Conservation (phyloP, 805 yeast genomes). For the Candida railenensis region DNA sequence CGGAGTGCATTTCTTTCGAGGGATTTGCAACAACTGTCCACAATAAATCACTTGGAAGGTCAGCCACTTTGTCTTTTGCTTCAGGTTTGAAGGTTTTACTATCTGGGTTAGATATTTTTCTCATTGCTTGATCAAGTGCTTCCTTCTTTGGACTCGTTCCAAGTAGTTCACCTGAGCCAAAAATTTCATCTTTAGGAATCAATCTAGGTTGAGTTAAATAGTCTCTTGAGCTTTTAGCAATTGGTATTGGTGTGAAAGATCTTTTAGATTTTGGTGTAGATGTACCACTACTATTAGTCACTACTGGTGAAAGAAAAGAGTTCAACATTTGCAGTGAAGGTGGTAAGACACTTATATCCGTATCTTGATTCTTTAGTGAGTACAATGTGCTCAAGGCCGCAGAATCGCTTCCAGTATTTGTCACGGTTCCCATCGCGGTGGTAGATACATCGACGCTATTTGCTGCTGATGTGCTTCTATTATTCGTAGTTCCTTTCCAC, state of each 20-base stretch:
- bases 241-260: not conserved
- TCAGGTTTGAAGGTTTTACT: not conserved
- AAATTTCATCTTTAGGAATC: not conserved
- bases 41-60: constrained; percentile 11
- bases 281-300: not conserved
- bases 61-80: not conserved
- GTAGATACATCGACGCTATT: constrained; percentile 24
- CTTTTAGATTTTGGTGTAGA: not conserved
- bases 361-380: constrained; percentile 26
- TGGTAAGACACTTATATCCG: not conserved
- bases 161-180: constrained; percentile 17
- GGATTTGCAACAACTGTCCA: constrained; percentile 59
- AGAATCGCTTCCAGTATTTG: constrained; percentile 22
- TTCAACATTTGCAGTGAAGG: not conserved
- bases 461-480: constrained; percentile 16
- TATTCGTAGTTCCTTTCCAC: constrained; percentile 11
- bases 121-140: not conserved
- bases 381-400: constrained; percentile 41
- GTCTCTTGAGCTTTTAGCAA: not conserved
- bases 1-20: constrained; percentile 60
- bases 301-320: not conserved
- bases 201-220: not conserved
- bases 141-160: constrained; percentile 2
- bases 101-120: not conserved
- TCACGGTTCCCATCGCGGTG: constrained; percentile 37